phyloP scores from a whole-genome alignment of 371 early-diverging fungal genomes.

The Mortierella sp. region DNA sequence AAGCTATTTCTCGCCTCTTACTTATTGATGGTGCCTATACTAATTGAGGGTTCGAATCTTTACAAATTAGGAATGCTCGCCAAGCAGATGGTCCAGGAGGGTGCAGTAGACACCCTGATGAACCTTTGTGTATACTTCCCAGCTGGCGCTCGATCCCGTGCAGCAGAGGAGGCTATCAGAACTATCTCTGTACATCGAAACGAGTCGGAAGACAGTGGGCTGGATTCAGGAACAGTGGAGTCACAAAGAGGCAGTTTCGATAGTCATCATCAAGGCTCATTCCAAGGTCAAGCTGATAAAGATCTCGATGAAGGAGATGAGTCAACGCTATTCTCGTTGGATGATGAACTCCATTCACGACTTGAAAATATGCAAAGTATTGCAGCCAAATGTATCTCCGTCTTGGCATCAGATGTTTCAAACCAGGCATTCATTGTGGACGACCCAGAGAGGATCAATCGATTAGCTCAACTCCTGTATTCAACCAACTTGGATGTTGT shows the following conservation, averaged over 20 bases:
- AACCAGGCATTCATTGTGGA: constrained; percentile 54
- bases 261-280: background rate
- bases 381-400: constrained; percentile 44
- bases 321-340: constrained; percentile 24
- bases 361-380: constrained; percentile 47
- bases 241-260: constrained; percentile 2
- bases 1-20: background rate
- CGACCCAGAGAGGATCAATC: constrained; percentile 49
- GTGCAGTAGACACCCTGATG: constrained; percentile 46
- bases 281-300: background rate
- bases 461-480: constrained; percentile 45
- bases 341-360: constrained; percentile 35
- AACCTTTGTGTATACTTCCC: constrained; percentile 53
- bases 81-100: constrained; percentile 39
- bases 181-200: constrained; percentile 7
- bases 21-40: background rate
- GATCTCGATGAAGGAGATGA: constrained; percentile 19
- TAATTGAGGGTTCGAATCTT: background rate
- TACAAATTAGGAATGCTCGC: constrained; percentile 23
- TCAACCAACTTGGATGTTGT: constrained; percentile 44
- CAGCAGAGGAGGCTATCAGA: constrained; percentile 39
- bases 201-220: background rate
- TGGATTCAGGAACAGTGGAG: background rate
- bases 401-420: constrained; percentile 37
- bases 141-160: constrained; percentile 44